phyloP scores from a whole-genome alignment of 371 early-diverging fungal species.

The Mucor mucedo region DNA sequence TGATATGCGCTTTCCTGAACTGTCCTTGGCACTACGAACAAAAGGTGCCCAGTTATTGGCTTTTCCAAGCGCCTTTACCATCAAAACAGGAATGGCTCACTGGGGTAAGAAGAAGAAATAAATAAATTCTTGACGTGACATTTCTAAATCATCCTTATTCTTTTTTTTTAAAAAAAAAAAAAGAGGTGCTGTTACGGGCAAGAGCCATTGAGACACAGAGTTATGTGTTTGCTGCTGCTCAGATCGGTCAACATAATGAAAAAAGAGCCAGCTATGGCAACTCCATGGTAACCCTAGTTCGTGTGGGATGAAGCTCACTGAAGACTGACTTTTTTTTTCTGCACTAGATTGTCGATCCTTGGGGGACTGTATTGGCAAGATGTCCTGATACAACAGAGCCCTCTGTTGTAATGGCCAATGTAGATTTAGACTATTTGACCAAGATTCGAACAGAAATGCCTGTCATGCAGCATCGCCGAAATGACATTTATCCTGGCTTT shows the following conservation, averaged over 20 bases:
- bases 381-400: constrained; percentile 56
- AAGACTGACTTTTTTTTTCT: background rate
- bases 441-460: constrained; percentile 77
- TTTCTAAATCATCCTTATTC: background rate
- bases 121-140: background rate
- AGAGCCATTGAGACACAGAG: constrained; percentile 88
- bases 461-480: constrained; percentile 69
- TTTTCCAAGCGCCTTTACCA: constrained; percentile 88
- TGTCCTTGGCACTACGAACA: constrained; percentile 60
- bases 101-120: constrained; percentile 64
- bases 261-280: constrained; percentile 81
- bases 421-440: constrained; percentile 66
- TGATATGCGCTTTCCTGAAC: constrained; percentile 84
- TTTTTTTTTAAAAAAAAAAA: background rate
- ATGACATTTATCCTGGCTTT: constrained; percentile 62
- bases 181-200: constrained; percentile 76
- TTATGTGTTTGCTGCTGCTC: constrained; percentile 76
- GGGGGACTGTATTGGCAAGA: constrained; percentile 67
- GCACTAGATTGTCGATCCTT: constrained; percentile 52
- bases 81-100: constrained; percentile 83
- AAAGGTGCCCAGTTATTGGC: constrained; percentile 77
- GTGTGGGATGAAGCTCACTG: background rate
- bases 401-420: constrained; percentile 62
- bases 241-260: constrained; percentile 77
- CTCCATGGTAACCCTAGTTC: constrained; percentile 62